These are phyloP conservation scores for Magnolia kwangsiensis DNA, from an alignment of 164 flowering plant genomes.

Conservation along the genomic window DNA sequence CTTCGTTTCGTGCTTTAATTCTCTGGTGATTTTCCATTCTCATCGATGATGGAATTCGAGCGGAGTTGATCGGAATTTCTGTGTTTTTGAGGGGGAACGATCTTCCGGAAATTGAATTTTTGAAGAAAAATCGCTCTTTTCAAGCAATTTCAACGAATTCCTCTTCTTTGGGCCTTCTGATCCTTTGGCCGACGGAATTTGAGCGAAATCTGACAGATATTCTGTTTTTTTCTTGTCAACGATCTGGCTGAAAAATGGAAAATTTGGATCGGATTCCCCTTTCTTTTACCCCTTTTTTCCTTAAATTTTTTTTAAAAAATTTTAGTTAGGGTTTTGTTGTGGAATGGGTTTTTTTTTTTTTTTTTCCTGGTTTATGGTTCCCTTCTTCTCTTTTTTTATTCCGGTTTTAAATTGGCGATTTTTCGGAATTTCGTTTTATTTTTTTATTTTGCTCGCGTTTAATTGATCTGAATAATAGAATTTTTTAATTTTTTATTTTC, in stretches of 20 bases:
- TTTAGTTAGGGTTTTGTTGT: neutral
- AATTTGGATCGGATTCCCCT: neutral
- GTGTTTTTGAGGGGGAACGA: neutral
- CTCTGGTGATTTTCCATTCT: neutral
- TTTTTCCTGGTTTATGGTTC: neutral
- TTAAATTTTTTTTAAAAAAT: too few relatives aligned
- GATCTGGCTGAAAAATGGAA: neutral
- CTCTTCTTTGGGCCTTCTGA: neutral
- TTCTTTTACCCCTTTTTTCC: neutral
- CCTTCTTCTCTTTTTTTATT: neutral
- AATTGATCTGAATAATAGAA: neutral
- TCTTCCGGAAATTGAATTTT: neutral
- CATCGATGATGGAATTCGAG: neutral
- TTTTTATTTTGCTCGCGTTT: neutral
- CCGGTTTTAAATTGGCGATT: neutral
- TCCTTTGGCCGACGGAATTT: neutral
- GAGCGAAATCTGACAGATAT: neutral
- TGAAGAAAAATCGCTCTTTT: neutral
- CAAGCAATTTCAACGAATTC: neutral
- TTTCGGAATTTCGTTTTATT: neutral
- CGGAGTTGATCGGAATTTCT: constrained; percentile 6
- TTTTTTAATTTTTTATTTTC: too few relatives aligned
- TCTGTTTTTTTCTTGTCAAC: neutral
- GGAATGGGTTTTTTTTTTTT: neutral
- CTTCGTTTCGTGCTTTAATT: neutral